These are phyloP conservation scores for Saxophila tyrrhenica DNA, from an alignment of 495 filamentous ascomycete species.

Conservation along the genomic window DNA sequence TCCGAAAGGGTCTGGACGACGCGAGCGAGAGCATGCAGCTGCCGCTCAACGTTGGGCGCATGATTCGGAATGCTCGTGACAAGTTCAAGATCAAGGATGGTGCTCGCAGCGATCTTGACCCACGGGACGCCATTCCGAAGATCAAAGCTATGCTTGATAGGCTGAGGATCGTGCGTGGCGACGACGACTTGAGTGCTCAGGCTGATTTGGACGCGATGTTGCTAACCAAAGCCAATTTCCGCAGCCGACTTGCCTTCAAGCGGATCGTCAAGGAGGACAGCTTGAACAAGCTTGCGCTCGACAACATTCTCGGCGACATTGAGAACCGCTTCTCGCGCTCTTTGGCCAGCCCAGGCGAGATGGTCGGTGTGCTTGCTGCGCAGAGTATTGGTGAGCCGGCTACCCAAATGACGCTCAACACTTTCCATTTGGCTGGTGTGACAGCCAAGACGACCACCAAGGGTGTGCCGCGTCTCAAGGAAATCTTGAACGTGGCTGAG, in stretches of 20 bases:
- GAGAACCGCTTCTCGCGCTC: constrained; percentile 75
- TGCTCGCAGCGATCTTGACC: constrained; percentile 76
- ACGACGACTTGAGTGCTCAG: constrained; percentile 69
- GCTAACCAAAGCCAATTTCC: constrained; percentile 82
- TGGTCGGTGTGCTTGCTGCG: constrained; percentile 95
- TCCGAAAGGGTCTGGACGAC: constrained; percentile 52
- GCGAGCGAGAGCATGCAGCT: constrained; percentile 76
- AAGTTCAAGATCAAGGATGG: constrained; percentile 82
- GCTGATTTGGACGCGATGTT: constrained; percentile 79
- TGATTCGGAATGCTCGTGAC: constrained; percentile 78
- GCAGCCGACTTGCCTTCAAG: constrained; percentile 85
- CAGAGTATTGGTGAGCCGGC: constrained; percentile 98
- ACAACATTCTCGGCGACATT: constrained; percentile 83
- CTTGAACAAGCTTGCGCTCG: constrained; percentile 83
- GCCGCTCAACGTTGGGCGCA: constrained; percentile 79
- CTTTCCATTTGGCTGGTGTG: constrained; percentile 99
- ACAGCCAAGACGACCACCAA: constrained; percentile 99
- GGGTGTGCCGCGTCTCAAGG: constrained; percentile 96
- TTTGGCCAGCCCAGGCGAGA: constrained; percentile 80
- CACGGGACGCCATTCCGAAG: constrained; percentile 74
- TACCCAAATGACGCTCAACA: constrained; percentile 99
- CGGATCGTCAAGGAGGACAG: constrained; percentile 71
- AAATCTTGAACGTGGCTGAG: constrained; percentile 93
- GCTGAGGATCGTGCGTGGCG: constrained; percentile 72
- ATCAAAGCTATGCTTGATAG: constrained; percentile 65